A percentile compares a stretch with the other conserved stretches of the same genome.
phyloP scores from a whole-genome alignment of 176 grass and related monocot genomes.

The Oryza nivara region DNA sequence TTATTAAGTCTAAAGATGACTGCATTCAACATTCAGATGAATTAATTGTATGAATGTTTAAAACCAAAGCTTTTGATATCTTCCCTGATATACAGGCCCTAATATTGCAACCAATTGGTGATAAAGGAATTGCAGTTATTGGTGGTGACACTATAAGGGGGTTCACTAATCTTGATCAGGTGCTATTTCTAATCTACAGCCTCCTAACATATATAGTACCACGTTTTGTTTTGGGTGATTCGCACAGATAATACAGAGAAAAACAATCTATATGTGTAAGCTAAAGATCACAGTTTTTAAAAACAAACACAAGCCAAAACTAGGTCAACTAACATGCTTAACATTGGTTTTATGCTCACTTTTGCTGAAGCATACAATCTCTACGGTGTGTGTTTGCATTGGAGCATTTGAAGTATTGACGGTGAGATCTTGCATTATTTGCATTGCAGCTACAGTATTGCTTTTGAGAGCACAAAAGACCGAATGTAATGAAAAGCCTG shows the following conservation, averaged over 20 bases:
- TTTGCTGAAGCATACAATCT: background rate
- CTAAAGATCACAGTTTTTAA: background rate
- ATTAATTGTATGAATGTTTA: background rate
- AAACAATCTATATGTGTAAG: background rate
- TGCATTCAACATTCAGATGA: background rate
- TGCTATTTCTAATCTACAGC: background rate
- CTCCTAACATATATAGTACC: background rate
- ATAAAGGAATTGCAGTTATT: constrained; percentile 72
- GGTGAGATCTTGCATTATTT: background rate
- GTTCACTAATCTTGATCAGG: constrained; percentile 86
- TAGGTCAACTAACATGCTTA: background rate
- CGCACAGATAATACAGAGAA: background rate
- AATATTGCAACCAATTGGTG: constrained; percentile 83
- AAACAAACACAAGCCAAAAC: background rate
- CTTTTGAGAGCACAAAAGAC: background rate
- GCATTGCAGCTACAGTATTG: background rate
- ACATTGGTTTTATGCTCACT: background rate
- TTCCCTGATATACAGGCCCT: constrained; percentile 52
- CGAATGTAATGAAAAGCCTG: background rate
- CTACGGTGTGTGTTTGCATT: background rate
- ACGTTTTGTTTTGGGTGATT: background rate
- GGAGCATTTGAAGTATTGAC: background rate
- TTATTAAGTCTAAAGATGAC: background rate
- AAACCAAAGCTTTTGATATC: background rate
- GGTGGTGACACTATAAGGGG: constrained; percentile 91